Evolutionary conservation across 331 rosid genomes (phyloP), one percentile per base, ranked within the genome.

Genomic region (Saraca asoca): DNA sequence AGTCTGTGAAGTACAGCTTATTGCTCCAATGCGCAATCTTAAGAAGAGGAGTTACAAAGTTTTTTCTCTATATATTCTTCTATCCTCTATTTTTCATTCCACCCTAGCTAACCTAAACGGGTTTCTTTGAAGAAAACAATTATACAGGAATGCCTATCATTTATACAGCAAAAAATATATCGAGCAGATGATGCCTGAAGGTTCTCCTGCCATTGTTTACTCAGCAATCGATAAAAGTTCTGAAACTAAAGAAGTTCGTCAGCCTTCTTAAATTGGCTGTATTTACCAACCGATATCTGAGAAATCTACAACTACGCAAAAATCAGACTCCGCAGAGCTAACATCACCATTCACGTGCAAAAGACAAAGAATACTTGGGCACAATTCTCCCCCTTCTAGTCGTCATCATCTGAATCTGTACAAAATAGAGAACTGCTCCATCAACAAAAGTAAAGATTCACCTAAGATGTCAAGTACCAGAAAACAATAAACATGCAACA

Each of bases 331-430:
- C 44, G 78, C 83, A 67, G 66, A 46, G 80, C 79, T 70, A 74
- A 48, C 64, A 79, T 77, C 76, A 70, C 76, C 77, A 72, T n/a
- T n/a, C n/a, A n/a, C n/a, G n/a, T n/a, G n/a, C 58, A 50, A 45
- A 20, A 52, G 43, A 60, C 75, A 75, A 58, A 62, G 63, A 54
- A 71, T 54, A 58, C 77, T 56, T 65, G 76, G 48, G 51, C 72
- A 75, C 77, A 70, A 70, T 67, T 81, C 62, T 81, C 68, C 62
- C 79, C 68, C 68, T 18, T 61, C 84, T 79, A 83, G 58, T 90
- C 88, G 50, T 94, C 98, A 15, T 88, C 95, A 12, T 93, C 98
- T 60, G 99, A 94, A 94, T 94, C 99, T 94, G 96, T 69, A 71
- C 64, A 33, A 67, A 61, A 38, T 15, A 70, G 59, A 59, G 35